Evolutionary conservation across 106 monocot species (phyloP), one percentile per base, ranked within the genome.

Genomic region (Acanthochlamys bracteata): DNA sequence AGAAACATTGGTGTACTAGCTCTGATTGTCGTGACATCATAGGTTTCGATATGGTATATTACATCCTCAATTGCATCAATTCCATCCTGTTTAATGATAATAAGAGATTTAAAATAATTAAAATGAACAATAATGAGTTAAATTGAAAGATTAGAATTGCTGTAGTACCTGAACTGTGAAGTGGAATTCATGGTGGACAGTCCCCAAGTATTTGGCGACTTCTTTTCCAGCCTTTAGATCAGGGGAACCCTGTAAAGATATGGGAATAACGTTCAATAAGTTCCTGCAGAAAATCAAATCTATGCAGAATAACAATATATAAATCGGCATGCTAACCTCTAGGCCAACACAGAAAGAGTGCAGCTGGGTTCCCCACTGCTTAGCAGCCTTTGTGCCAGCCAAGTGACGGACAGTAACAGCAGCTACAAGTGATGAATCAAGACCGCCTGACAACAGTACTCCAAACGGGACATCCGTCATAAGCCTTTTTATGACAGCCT

Each of bases 1-100:
- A 86, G 82, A 67, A 86, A 86, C 86, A 86, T 86, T 11, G 82
- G 86, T 2, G 86, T 86, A 42, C 86, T 86, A 24, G 86, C 86
- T 15, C 86, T 75, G 46, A 86, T 82, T 0, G 75, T 79, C 4
- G 86, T 86, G 21, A 86, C 82, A 40, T 86, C 86, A 20, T 82
- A 86, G 7, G 82, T 82, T 47, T 86, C 82, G 16, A 77, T 63
- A 56, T 82, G 86, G 56, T 86, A 79, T 60, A 86, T 82, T 0
- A 86, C 82, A 67, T 86, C 86, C 55, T 86, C 86, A 51, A 86
- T 82, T 13, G 82, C 82, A 71, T 86, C 82, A 20, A 86, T 82
- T 20, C 86, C 82, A 55, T 86, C 82, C 86, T 86, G 21, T 15
- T 27, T 25, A 27, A 61, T 40, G 20, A 55, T 55, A 19, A 19